phyloP scores from a whole-genome alignment of 495 filamentous ascomycete species.

The Neurospora cerealis region DNA sequence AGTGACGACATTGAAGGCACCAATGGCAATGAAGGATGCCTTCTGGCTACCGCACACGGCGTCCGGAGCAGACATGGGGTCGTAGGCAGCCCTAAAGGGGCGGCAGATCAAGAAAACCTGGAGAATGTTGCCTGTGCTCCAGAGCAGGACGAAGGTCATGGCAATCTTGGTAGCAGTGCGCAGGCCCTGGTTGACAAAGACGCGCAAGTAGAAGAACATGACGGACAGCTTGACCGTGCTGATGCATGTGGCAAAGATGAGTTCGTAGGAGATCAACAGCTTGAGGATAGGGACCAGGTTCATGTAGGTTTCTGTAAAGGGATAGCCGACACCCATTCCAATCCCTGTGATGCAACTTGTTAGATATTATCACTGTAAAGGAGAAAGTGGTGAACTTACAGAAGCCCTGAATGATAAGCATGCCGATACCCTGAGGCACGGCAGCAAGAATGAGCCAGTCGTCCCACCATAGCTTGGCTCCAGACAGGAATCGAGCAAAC shows the following conservation, averaged over 20 bases:
- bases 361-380: not conserved
- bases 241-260: constrained; percentile 11
- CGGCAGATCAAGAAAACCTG: constrained; percentile 17
- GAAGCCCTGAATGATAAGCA: constrained; percentile 18
- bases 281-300: constrained; percentile 12
- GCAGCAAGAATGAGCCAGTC: constrained; percentile 21
- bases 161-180: constrained; percentile 6
- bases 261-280: constrained; percentile 14
- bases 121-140: constrained; percentile 13
- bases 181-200: constrained; percentile 13
- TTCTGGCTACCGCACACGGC: constrained; percentile 7
- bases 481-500: constrained; percentile 7
- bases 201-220: constrained; percentile 19
- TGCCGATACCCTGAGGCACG: constrained; percentile 15
- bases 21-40: constrained; percentile 15
- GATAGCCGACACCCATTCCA: constrained; percentile 11
- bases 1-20: constrained; percentile 18
- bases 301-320: constrained; percentile 2
- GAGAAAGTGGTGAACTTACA: constrained; percentile 9
- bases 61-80: constrained; percentile 2
- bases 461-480: constrained; percentile 22
- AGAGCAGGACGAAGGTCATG: constrained; percentile 8
- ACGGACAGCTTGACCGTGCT: constrained; percentile 16
- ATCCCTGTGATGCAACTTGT: constrained; percentile 2
- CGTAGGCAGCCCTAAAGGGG: constrained; percentile 10